Base-by-base conservation (phyloP, 768 basidiomycete species). In the Favolaschia claudopus region DNA sequence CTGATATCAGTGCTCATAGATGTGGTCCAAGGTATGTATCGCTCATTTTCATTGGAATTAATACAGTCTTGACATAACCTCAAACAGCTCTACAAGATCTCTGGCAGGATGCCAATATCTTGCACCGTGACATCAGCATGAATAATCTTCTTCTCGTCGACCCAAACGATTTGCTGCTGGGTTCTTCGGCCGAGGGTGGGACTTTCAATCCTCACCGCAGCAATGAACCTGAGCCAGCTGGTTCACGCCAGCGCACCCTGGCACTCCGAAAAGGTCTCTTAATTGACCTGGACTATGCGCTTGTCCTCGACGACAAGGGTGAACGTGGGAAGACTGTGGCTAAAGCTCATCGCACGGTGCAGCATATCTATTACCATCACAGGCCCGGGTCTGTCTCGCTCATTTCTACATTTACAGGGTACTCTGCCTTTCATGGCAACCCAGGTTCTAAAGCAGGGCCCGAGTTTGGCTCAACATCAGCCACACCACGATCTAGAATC, bases 401-500 rank as follows among this genome's bases (percentile, higher is more conserved):
- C 42, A n/a, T n/a, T n/a, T n/a, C n/a, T n/a, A n/a, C n/a, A n/a
- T n/a, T n/a, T 32, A 4, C 45, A 55, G 54, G 46, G 46, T 4
- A 57, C 55, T 2, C 45, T 56, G 13, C 55, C 55, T 4, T 57
- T 57, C 13, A 57, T 57, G 55, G 55, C 47, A 24, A 12, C 31
- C 10, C 37, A 57, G 7, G 31, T 57, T 7, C 24, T 57, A 9
- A 10, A 19, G 24, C 14, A 40, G 17, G 55, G 55, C n/a, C 46
- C 19, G 1, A 15, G 20, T 8, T 15, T 33, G 6, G 12, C 22
- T n/a, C 29, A 15, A 2, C 55, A 57, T 22, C 33, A 58, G 34
- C 56, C 56, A 7, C 22, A 9, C 4, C 56, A 58, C 33, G 56
- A 58, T 15, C 42, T 58, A 6, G 56, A 58, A 29, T 58, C 56